Evolutionary conservation across 2,329 filamentous ascomycete genomes (phyloP), one percentile per base, ranked within the genome.

Genomic region (Botrytis fabae): DNA sequence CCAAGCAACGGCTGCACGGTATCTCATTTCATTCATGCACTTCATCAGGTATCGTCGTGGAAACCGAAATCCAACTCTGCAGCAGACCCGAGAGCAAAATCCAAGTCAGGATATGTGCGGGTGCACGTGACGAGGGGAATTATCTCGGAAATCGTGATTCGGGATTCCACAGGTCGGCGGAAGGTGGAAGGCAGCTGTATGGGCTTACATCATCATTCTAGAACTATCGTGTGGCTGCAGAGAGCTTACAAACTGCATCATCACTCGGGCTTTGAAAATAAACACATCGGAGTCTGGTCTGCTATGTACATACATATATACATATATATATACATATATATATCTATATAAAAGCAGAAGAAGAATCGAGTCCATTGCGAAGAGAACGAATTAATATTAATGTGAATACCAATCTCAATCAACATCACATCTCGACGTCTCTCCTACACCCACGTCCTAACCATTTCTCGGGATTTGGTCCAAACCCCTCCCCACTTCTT

Each of bases 81-180:
- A 16, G n/a, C 48, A n/a, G 5, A 54, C 10, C n/a, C 48, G 16
- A 16, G 16, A 2, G 7, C 46, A 51, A 44, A 42, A 44, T 22
- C 46, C 2, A 4, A 57, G 28, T 18, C 51, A 32, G n/a, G n/a
- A 32, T 57, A 9, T 18, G 8, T 8, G 35, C 32, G 14, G 9
- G 7, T 57, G 51, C n/a, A 57, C 51, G 51, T 28, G n/a, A 40
- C 10, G 38, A 42, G 0, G 32, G 65, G 65, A 57, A 69, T 69
- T 69, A 57, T 69, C 65, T 69, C 65, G 65, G 65, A 28, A 38
- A 69, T 57, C 65, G 65, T 69, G 3, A 32, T 69, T 69, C 65
- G 65, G 65, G 38, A 68, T 68, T 35, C 18, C 40, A 22, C 38
- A 7, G 1, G 7, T 1, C 9, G 38, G 38, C 8, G 8, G 38